Evolutionary conservation across 352 stramenopile genomes (phyloP).

Genomic region (Pythium phragmiticola): DNA sequence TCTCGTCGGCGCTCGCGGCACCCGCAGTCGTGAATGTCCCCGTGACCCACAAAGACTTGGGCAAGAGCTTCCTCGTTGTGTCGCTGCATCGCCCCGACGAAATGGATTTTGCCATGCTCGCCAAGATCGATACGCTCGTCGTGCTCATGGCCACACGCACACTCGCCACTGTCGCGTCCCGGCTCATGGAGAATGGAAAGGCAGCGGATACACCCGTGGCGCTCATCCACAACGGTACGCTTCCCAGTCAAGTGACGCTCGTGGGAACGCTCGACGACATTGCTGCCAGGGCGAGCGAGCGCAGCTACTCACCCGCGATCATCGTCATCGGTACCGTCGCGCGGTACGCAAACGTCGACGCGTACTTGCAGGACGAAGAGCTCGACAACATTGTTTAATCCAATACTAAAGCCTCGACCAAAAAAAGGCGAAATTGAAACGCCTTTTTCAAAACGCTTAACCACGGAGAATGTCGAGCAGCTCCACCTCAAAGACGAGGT

Average conservation of each 20-base stretch:
- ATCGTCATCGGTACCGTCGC: slow-evolving; percentile 61
- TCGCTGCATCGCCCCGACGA: slow-evolving; percentile 67
- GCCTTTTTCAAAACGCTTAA: background rate
- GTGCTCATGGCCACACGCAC: slow-evolving; percentile 64
- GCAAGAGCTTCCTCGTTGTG: slow-evolving; percentile 59
- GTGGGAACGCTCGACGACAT: slow-evolving; percentile 55
- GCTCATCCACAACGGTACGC: slow-evolving; percentile 61
- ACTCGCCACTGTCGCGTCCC: slow-evolving; percentile 40
- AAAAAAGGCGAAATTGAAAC: background rate
- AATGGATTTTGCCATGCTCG: slow-evolving; percentile 57
- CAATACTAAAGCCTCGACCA: background rate
- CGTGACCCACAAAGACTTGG: slow-evolving; percentile 69
- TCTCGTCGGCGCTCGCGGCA: slow-evolving; percentile 63
- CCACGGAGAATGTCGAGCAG: slow-evolving; percentile 75
- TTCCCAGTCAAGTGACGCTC: slow-evolving; percentile 53
- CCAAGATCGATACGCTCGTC: slow-evolving; percentile 52
- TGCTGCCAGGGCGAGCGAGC: slow-evolving; percentile 36
- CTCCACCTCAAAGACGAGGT: slow-evolving; percentile 94
- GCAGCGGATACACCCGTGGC: slow-evolving; percentile 44
- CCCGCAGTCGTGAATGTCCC: slow-evolving; percentile 61
- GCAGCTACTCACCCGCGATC: slow-evolving; percentile 74
- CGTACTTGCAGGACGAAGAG: slow-evolving; percentile 53
- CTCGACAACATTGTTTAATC: slow-evolving; percentile 26
- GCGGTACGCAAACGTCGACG: slow-evolving; percentile 52
- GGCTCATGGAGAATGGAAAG: slow-evolving; percentile 44